Base-by-base conservation (phyloP, 1,139 yeast genomes). In the Blastobotrys ciferrii region DNA sequence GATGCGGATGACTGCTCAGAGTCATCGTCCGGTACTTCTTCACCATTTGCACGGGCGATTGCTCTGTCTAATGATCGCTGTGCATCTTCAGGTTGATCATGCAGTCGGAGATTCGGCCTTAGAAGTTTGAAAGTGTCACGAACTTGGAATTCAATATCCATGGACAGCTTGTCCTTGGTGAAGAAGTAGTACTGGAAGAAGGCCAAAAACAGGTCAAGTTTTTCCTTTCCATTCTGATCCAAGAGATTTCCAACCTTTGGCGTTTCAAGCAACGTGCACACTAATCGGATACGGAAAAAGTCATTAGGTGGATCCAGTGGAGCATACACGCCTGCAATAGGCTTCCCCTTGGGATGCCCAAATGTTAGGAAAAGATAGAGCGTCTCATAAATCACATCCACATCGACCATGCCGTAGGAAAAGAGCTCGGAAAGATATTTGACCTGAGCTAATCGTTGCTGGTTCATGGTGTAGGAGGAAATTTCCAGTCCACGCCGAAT, bases 121-220 rank as follows among this genome's bases (percentile, higher is more conserved):
- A 68, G 51, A 18, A 56, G 50, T 1, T 64, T 66, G 53, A 77
- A 77, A 31, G 77, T 69, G 44, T 73, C 62, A 7, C 56, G 65
- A n/a, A 86, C 60, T 42, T 71, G 75, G 57, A 81, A 81, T 47
- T 77, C 77, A 3, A 80, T 68, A 43, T 87, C 95, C 56, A 77
- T 70, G 0, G 96, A 91, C 31, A 87, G 87, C 42, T 71, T 75
- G 6, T 66, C 66, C 60, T 89, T 89, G 43, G 86, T 77, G 62
- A 75, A 78, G n/a, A 79, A 66, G 60, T 87, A 89, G 62, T 80
- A 88, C 59, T 88, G 95, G 54, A 88, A 82, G 58, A 81, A 84
- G 15, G 75, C 73, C 54, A 84, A 59, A 54, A 84, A 78, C 2
- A 76, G 63, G 4, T 69, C 68, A 25, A 83, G 55, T 41, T 69